These are phyloP conservation scores for Claviceps maximensis DNA, from an alignment of 2,329 filamentous ascomycete species.

Conservation along the genomic window DNA sequence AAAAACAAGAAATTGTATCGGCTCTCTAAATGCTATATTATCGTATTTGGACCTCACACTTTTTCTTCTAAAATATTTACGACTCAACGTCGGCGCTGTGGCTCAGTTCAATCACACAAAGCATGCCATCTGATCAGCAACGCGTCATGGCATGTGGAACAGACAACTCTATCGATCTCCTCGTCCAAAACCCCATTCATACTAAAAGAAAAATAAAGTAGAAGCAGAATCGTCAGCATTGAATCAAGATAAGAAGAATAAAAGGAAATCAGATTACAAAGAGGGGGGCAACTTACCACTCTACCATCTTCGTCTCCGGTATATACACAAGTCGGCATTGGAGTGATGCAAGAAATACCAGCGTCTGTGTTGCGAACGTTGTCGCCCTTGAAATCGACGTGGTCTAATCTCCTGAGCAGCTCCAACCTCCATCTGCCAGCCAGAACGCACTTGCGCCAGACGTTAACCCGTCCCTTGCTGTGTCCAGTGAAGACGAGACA, in stretches of 20 bases:
- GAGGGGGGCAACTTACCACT: conserved; percentile 44
- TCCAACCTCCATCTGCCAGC: conserved; percentile 60
- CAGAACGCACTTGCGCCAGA: conserved; percentile 47
- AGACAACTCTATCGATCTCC: conserved; percentile 39
- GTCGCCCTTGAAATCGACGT: conserved; percentile 54
- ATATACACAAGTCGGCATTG: conserved; percentile 73
- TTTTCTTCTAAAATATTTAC: background rate
- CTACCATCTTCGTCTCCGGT: conserved; percentile 87
- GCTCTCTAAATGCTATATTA: background rate
- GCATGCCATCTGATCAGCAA: background rate
- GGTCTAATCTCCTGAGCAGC: conserved; percentile 69
- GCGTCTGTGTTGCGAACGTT: conserved; percentile 45
- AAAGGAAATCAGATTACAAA: background rate
- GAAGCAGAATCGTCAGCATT: background rate
- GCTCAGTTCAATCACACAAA: background rate
- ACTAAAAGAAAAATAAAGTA: conserved; percentile 26
- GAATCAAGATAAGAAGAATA: background rate
- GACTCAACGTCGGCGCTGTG: background rate
- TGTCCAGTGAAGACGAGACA: conserved; percentile 85
- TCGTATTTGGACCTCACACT: background rate
- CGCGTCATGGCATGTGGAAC: conserved; percentile 1
- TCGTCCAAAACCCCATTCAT: conserved; percentile 50
- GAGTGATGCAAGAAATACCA: conserved; percentile 73
- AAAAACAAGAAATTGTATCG: background rate
- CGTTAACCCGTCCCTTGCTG: conserved; percentile 67